Conservation (phyloP, 768 basidiomycete species). For the Tylopilus cervinicoccineus region DNA sequence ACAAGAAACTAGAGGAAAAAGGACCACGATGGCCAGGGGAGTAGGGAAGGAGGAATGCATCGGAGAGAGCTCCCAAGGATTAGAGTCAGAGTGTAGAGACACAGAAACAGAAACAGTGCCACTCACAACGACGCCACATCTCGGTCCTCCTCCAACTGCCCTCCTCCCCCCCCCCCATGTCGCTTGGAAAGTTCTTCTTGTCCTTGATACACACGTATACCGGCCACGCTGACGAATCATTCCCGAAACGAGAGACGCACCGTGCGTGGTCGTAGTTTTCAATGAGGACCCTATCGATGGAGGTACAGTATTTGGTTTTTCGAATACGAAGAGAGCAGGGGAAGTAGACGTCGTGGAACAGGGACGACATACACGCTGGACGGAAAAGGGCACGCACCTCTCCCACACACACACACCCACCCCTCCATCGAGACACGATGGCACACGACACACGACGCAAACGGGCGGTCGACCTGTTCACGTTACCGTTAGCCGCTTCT, state of each 20-base stretch:
- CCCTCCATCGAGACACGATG: conserved; percentile 5
- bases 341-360: neutral
- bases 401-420: too few relatives aligned
- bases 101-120: neutral
- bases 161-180: conserved; percentile 62
- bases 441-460: conserved; percentile 3
- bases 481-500: conserved; percentile 2
- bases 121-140: conserved; percentile 58
- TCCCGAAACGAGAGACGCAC: conserved; percentile 61
- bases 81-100: neutral
- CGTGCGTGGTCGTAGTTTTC: conserved; percentile 72
- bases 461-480: conserved; percentile 10
- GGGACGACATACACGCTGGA: conserved; percentile 16
- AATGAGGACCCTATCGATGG: conserved; percentile 42
- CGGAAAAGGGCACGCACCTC: too few relatives aligned
- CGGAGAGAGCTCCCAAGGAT: too few relatives aligned
- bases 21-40: neutral
- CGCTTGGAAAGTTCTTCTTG: conserved; percentile 63
- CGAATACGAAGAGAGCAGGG: neutral
- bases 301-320: neutral
- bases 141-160: conserved; percentile 74
- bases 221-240: conserved; percentile 56
- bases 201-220: conserved; percentile 72
- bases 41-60: neutral
- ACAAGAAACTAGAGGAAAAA: neutral